A percentile compares a stretch with the other conserved stretches of the same genome.
Conservation (phyloP, 345 rosid genomes). For the Psidium guajava region DNA sequence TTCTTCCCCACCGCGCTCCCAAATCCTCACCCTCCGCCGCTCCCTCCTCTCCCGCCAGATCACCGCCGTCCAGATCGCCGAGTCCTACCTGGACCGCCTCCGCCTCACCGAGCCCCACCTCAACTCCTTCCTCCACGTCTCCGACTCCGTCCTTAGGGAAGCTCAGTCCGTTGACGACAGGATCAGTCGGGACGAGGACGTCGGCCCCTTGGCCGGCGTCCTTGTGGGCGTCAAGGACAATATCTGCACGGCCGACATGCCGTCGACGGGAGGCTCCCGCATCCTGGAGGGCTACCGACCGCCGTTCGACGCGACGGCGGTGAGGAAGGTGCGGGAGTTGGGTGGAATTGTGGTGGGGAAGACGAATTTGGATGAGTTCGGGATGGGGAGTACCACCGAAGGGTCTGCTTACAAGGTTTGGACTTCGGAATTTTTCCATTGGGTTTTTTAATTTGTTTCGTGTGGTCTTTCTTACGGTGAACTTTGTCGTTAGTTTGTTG, state of each 20-base stretch:
- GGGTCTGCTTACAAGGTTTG: slow-evolving; percentile 75
- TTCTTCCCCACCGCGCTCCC: slow-evolving; percentile 35
- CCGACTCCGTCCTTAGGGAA: slow-evolving; percentile 33
- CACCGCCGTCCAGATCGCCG: slow-evolving; percentile 55
- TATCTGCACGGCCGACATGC: slow-evolving; percentile 81
- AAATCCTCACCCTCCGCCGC: slow-evolving; percentile 58
- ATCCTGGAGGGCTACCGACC: slow-evolving; percentile 60
- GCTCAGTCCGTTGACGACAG: slow-evolving; percentile 44
- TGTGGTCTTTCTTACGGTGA: background rate
- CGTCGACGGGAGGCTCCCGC: slow-evolving; percentile 76
- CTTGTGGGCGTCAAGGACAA: slow-evolving; percentile 78
- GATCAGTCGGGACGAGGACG: slow-evolving; percentile 38
- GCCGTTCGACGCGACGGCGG: slow-evolving; percentile 76
- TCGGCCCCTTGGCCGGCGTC: slow-evolving; percentile 79
- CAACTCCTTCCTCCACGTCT: slow-evolving; percentile 67
- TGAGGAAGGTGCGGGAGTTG: slow-evolving; percentile 47
- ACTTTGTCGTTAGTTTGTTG: background rate
- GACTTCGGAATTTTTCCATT: background rate
- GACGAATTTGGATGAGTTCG: slow-evolving; percentile 91
- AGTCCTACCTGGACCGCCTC: slow-evolving; percentile 64
- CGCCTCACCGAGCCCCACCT: slow-evolving; percentile 62
- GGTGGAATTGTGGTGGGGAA: slow-evolving; percentile 83
- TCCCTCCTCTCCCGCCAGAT: slow-evolving; percentile 61
- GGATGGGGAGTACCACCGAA: slow-evolving; percentile 92
- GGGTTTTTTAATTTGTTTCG: background rate